A percentile compares a stretch with the other conserved stretches of the same genome.
These are phyloP conservation scores for Hysterangium stoloniferum DNA, from an alignment of 768 basidiomycete species.

Conservation along the genomic window DNA sequence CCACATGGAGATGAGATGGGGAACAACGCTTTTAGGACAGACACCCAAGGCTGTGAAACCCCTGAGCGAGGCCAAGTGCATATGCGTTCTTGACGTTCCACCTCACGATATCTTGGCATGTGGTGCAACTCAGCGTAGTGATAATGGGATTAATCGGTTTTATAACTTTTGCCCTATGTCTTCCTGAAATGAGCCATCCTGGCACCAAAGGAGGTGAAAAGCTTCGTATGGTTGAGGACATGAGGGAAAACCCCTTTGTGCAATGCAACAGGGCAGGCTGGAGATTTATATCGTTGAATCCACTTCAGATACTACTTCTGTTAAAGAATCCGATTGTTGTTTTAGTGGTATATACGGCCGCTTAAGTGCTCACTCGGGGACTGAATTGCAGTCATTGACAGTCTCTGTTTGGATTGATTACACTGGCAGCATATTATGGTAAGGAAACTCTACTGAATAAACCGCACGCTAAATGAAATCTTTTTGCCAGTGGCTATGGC, in stretches of 20 bases:
- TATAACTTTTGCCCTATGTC: no score
- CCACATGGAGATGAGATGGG: no score
- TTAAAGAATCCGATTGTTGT: not conserved
- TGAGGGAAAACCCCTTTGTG: slow-evolving; percentile 10
- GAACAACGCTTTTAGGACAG: no score
- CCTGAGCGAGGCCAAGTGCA: no score
- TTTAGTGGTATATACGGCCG: not conserved
- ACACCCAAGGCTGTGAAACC: no score
- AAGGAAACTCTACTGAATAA: not conserved
- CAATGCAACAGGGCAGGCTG: not conserved
- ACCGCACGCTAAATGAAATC: no score
- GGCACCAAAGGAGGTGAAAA: not conserved
- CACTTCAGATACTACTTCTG: no score
- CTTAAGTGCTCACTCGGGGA: not conserved
- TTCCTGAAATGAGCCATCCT: not conserved
- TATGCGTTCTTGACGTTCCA: not conserved
- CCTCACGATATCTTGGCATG: not conserved
- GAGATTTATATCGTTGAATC: no score
- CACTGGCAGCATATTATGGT: not conserved
- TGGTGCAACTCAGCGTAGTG: no score
- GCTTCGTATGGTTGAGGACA: no score
- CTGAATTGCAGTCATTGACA: slow-evolving; percentile 39
- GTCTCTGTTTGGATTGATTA: slow-evolving; percentile 16
- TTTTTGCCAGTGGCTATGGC: not conserved
- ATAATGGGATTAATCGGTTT: no score